A percentile compares a stretch with the other conserved stretches of the same genome.
These are phyloP conservation scores for Backusella mclennaniae DNA, from an alignment of 192 early-diverging fungal genomes.

Conservation along the genomic window DNA sequence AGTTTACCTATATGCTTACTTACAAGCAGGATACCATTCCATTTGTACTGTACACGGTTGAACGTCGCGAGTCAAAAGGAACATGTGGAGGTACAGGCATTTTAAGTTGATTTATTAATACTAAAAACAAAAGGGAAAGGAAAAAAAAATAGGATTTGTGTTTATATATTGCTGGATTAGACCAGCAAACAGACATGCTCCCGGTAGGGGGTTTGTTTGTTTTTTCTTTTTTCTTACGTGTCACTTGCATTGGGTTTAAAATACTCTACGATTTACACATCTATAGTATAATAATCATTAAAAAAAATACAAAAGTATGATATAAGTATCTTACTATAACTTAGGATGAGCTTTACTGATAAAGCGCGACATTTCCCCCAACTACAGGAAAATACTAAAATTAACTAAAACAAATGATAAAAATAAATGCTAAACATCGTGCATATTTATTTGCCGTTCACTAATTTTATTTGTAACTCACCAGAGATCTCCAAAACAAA, in stretches of 20 bases:
- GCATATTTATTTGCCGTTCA: background rate
- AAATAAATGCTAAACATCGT: background rate
- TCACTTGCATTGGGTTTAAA: background rate
- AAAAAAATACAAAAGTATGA: background rate
- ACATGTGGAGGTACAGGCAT: background rate
- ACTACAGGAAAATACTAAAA: background rate
- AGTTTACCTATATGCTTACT: background rate
- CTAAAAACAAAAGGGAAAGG: background rate
- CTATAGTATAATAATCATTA: background rate
- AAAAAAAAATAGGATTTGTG: background rate
- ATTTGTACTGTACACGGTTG: slow-evolving; percentile 52
- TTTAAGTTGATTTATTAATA: background rate
- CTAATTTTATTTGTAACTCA: background rate
- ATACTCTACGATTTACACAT: background rate
- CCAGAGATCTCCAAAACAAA: background rate
- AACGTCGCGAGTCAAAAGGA: slow-evolving; percentile 44
- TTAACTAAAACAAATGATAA: background rate
- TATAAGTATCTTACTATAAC: background rate
- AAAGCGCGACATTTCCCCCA: background rate
- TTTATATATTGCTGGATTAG: background rate
- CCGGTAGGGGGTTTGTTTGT: background rate
- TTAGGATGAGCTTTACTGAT: background rate
- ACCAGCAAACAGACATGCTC: background rate
- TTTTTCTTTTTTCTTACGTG: background rate
- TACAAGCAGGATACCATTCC: slow-evolving; percentile 63